Conservation (phyloP, 768 basidiomycete species). For the Serendipita sp. region DNA sequence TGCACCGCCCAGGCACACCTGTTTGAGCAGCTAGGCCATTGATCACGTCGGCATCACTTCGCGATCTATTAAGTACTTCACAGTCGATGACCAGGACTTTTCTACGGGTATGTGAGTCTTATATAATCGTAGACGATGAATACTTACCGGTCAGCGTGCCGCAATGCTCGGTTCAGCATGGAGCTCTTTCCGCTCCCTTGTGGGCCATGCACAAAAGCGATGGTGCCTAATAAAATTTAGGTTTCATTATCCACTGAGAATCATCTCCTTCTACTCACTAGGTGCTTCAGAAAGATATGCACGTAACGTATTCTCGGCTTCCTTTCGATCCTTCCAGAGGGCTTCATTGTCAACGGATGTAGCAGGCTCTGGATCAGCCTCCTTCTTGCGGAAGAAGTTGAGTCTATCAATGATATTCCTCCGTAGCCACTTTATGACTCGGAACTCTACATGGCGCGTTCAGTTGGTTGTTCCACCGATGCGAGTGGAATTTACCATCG, state of each 20-base stretch:
- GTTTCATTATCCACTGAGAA: background rate
- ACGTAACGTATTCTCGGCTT: constrained; percentile 52
- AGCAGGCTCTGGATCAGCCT: constrained; percentile 14
- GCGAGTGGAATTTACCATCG: constrained; percentile 30
- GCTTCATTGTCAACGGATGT: constrained; percentile 22
- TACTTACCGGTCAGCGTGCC: constrained; percentile 36
- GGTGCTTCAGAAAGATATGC: constrained; percentile 68
- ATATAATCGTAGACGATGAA: background rate
- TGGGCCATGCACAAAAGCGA: constrained; percentile 68
- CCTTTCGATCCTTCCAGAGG: constrained; percentile 70
- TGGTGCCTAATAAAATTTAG: constrained; percentile 32
- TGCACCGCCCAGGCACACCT: background rate
- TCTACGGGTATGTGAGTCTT: constrained; percentile 24
- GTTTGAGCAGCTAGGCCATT: constrained; percentile 60
- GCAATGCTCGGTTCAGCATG: constrained; percentile 39
- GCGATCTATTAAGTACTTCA: constrained; percentile 48
- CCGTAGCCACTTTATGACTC: constrained; percentile 62
- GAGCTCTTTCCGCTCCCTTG: constrained; percentile 66
- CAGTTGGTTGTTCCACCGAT: background rate
- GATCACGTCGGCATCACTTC: constrained; percentile 54
- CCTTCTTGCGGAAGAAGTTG: constrained; percentile 17
- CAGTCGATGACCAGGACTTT: constrained; percentile 74
- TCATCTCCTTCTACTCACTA: constrained; percentile 27
- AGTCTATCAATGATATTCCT: constrained; percentile 41
- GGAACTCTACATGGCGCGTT: constrained; percentile 36